Percentiles rank a stretch among this genome's conserved stretches.
Evolutionary conservation across 371 early-diverging fungal genomes (phyloP).

Genomic region (Ecytonucleospora hepatopenaei): DNA sequence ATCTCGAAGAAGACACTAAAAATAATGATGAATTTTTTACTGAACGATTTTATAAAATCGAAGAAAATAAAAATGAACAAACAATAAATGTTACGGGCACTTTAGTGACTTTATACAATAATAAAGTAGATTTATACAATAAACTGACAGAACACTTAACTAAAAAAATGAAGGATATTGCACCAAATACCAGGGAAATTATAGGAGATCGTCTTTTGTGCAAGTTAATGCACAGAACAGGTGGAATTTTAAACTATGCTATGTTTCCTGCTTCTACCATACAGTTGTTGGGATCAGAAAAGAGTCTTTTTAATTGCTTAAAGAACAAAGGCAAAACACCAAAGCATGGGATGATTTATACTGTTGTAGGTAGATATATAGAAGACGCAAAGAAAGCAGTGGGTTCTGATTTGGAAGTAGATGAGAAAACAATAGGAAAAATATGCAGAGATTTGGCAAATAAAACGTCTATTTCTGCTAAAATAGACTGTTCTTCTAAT

Average conservation of each 20-base stretch:
- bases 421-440: slow-evolving; percentile 68
- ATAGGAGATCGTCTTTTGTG: slow-evolving; percentile 89
- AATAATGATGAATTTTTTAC: too few species aligned
- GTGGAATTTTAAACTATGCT: slow-evolving; percentile 80
- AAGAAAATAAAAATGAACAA: slow-evolving; percentile 8
- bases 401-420: neutral
- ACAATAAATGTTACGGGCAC: neutral
- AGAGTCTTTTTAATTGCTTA: slow-evolving; percentile 85
- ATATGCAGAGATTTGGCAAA: slow-evolving; percentile 90
- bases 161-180: slow-evolving; percentile 81
- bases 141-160: slow-evolving; percentile 73
- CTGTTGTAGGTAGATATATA: slow-evolving; percentile 85
- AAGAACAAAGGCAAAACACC: slow-evolving; percentile 86
- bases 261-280: slow-evolving; percentile 92
- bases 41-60: too few species aligned
- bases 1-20: neutral
- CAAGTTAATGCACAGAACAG: slow-evolving; percentile 81
- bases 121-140: slow-evolving; percentile 65
- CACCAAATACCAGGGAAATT: slow-evolving; percentile 86
- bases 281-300: slow-evolving; percentile 95
- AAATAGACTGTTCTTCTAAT: slow-evolving; percentile 87
- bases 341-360: slow-evolving; percentile 91
- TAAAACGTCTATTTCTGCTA: slow-evolving; percentile 85
- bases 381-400: slow-evolving; percentile 61
- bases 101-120: slow-evolving; percentile 9